Base-by-base conservation (phyloP, 1,139 yeast genomes). In the Kluyveromyces sp. region DNA sequence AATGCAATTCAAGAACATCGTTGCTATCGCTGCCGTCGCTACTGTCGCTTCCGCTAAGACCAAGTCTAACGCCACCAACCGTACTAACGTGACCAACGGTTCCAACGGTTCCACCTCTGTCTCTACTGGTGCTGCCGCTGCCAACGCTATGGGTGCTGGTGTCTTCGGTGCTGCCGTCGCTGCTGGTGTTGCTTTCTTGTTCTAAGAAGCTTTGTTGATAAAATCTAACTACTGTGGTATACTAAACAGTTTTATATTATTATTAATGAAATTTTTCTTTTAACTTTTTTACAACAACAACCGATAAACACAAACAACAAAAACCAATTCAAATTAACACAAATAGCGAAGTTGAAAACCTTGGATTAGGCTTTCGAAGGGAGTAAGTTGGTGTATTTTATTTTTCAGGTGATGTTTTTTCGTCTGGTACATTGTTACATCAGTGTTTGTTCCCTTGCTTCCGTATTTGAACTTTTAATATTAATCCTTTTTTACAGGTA, bases 111-210 rank as follows among this genome's bases (percentile, higher is more conserved):
- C 60, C 43, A 41, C 59, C 50, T 60, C 67, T 44, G 66, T 66
- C 54, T 67, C 74, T 48, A 70, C 73, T 59, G 79, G 77, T 69
- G 79, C 78, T 60, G 79, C 79, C 57, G 74, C 68, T 57, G 63
- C 69, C 61, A 72, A 76, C 71, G 72, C 75, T 51, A 67, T 71
- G 61, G 71, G 73, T 68, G 81, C 81, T 60, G 82, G 81, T 70
- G 73, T 77, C 63, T 73, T 79, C 66, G 86, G 84, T 71, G 86
- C 84, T 65, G 83, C 80, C 63, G 80, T 79, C 56, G 86, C 84
- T 59, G 86, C 83, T 60, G 85, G 83, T 70, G 78, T 79, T 61
- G 86, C 81, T 65, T 73, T 80, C 68, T 72, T 78, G 63, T 76
- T 79, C 73, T 79, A 79, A 77, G 68, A 33, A 33, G 34, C 15